phyloP scores from a whole-genome alignment of 2,329 filamentous ascomycete genomes.

The Fusarium domesticum region DNA sequence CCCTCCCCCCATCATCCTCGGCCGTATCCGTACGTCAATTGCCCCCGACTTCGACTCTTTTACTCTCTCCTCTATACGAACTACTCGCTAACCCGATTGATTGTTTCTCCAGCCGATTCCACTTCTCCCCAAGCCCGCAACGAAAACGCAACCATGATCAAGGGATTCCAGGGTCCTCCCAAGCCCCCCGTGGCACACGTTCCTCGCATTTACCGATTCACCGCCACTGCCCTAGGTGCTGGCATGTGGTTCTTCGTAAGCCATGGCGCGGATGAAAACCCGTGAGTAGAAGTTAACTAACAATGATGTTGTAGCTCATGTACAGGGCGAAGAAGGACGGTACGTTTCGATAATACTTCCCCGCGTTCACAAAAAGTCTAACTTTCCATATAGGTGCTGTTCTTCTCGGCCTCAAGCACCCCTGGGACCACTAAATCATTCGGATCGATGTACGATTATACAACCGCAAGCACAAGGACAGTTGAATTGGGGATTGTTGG shows the following conservation, averaged over 20 bases:
- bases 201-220: slow-evolving; percentile 71
- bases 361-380: slow-evolving; percentile 4
- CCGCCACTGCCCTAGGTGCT: slow-evolving; percentile 82
- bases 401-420: slow-evolving; percentile 90
- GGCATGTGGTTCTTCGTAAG: slow-evolving; percentile 99
- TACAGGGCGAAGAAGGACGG: slow-evolving; percentile 97
- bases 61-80: background rate
- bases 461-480: slow-evolving; percentile 9
- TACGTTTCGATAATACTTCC: slow-evolving; percentile 32
- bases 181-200: slow-evolving; percentile 49
- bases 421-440: slow-evolving; percentile 80
- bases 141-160: slow-evolving; percentile 17
- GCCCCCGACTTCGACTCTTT: background rate
- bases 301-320: slow-evolving; percentile 63
- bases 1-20: background rate
- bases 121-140: slow-evolving; percentile 8
- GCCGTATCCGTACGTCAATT: background rate
- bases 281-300: slow-evolving; percentile 9
- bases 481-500: slow-evolving; percentile 6
- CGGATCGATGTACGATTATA: slow-evolving; percentile 8
- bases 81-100: background rate
- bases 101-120: slow-evolving; percentile 4
- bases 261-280: slow-evolving; percentile 18
- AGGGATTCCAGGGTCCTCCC: slow-evolving; percentile 34
- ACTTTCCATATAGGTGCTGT: slow-evolving; percentile 55